Evolutionary conservation across 148 eudicot species (phyloP).

Genomic region (Gaultheria prostrata): DNA sequence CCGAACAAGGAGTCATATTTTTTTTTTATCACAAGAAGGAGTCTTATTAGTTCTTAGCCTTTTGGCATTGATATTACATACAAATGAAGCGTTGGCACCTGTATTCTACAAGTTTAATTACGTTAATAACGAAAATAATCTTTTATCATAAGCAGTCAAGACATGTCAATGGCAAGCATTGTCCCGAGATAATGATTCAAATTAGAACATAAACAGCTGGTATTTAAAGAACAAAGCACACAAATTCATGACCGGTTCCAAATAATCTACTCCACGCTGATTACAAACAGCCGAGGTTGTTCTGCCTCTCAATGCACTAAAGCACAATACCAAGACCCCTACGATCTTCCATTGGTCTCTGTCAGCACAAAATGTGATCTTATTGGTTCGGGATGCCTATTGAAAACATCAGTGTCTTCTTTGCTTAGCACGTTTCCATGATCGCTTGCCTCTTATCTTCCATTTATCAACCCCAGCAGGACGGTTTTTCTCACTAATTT

Average conservation of each 20-base stretch:
- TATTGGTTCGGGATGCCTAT: background rate
- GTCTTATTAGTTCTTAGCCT: too few relatives aligned
- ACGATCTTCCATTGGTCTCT: slow-evolving; percentile 57
- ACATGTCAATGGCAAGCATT: background rate
- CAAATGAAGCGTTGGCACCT: background rate
- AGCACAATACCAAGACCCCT: background rate
- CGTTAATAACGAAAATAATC: background rate
- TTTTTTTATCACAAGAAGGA: too few relatives aligned
- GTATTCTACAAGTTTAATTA: background rate
- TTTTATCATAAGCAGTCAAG: background rate
- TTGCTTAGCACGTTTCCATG: slow-evolving; percentile 52
- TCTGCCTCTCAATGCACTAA: background rate
- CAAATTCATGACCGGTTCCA: background rate
- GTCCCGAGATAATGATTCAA: background rate
- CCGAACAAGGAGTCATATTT: background rate
- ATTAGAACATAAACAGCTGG: background rate
- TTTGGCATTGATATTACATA: background rate
- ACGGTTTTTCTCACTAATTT: slow-evolving; percentile 62
- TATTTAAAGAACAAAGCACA: background rate
- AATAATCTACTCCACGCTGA: background rate
- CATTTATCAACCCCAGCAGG: slow-evolving; percentile 77
- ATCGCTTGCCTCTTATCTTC: slow-evolving; percentile 54
- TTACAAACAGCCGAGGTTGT: background rate
- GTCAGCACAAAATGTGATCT: background rate
- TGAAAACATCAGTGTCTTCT: slow-evolving; percentile 31